Percentiles rank a stretch among this genome's conserved stretches.
Evolutionary conservation across 2,329 filamentous ascomycete species (phyloP).

Genomic region (Dothiorella sarmentorum): DNA sequence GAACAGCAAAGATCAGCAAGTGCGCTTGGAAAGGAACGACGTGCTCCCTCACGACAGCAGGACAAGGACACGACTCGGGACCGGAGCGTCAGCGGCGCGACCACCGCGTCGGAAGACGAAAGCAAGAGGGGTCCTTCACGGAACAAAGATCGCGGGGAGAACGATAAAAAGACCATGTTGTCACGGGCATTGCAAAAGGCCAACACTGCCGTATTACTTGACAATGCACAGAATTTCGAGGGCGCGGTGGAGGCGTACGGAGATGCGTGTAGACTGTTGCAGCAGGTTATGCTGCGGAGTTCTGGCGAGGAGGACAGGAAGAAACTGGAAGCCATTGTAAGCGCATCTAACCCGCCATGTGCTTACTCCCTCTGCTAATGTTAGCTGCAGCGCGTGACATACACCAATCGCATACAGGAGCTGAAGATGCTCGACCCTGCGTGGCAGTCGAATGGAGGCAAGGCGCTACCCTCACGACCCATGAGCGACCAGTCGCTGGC

Average conservation of each 20-base stretch:
- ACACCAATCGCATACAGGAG: constrained; percentile 85
- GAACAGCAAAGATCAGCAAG: constrained; percentile 7
- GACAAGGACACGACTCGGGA: constrained; percentile 1
- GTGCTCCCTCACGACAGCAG: not conserved
- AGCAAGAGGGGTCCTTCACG: constrained; percentile 26
- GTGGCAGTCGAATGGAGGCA: constrained; percentile 54
- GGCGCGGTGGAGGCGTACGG: constrained; percentile 85
- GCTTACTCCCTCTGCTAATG: not conserved
- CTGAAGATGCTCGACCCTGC: constrained; percentile 67
- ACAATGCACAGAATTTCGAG: constrained; percentile 93
- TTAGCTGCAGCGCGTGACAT: constrained; percentile 69
- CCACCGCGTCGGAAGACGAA: constrained; percentile 15
- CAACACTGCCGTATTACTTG: constrained; percentile 89
- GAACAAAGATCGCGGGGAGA: constrained; percentile 44
- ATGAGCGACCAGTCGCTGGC: constrained; percentile 57
- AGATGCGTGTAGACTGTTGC: constrained; percentile 84
- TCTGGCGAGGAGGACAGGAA: constrained; percentile 80
- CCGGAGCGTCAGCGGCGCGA: constrained; percentile 17
- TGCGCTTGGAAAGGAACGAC: constrained; percentile 6
- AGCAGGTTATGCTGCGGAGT: constrained; percentile 82
- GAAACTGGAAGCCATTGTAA: constrained; percentile 90
- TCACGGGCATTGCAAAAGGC: constrained; percentile 94
- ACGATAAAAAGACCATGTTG: constrained; percentile 83
- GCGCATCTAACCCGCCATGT: constrained; percentile 36
- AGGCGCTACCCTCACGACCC: constrained; percentile 71